Conservation (phyloP, 73 alveolate genomes). For the Stentor roeselii region DNA sequence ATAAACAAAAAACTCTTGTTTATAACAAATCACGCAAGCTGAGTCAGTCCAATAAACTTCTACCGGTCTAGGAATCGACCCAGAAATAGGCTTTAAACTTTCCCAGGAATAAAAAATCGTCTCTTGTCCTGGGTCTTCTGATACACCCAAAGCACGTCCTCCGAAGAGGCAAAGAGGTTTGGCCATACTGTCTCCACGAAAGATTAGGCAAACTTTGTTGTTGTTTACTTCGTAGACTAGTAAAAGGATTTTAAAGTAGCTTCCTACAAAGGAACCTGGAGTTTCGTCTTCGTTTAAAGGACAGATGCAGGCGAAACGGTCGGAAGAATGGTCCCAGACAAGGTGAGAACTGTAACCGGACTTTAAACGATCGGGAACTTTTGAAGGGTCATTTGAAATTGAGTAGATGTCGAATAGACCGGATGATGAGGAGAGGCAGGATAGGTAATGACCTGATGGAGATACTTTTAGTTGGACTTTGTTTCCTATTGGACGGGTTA, state of each 20-base stretch:
- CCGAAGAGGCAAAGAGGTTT: neutral
- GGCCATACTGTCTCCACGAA: constrained; percentile 11
- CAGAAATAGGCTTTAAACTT: neutral
- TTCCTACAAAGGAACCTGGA: neutral
- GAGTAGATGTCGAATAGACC: constrained; percentile 3
- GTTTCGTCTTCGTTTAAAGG: constrained; percentile 26
- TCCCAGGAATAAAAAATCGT: constrained; percentile 3
- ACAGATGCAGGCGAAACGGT: constrained; percentile 1
- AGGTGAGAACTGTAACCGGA: constrained; percentile 15
- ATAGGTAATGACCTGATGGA: neutral
- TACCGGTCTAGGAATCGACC: neutral
- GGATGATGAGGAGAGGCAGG: neutral
- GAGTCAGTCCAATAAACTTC: constrained; percentile 11
- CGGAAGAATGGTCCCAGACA: neutral
- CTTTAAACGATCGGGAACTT: neutral
- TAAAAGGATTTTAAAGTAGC: neutral
- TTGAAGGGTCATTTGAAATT: neutral
- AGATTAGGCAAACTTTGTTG: neutral
- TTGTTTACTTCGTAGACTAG: neutral
- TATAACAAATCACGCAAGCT: neutral
- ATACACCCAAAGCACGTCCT: neutral
- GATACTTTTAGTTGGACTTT: neutral
- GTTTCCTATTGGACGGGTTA: neutral
- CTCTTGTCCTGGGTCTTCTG: neutral
- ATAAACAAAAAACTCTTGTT: neutral